Evolutionary conservation across 164 flowering plant species (phyloP), one percentile per base, ranked within the genome.

Genomic region (Annona squamosa): DNA sequence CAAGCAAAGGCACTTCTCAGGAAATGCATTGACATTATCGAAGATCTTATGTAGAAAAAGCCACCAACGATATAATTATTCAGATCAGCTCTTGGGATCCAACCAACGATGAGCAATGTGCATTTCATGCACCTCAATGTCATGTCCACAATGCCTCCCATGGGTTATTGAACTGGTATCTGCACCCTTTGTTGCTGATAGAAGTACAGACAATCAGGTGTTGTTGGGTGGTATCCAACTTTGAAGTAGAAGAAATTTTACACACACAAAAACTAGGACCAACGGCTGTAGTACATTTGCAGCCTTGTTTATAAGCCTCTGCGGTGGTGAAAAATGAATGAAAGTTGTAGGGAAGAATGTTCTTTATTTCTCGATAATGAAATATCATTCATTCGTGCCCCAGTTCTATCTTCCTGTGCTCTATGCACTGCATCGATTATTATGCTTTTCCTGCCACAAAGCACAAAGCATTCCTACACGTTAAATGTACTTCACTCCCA

Each of bases 1-100:
- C 87, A 85, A 76, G 97, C 99, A 13, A 95, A 90, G 76, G 82
- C 89, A 45, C 75, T 83, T 63, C 66, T 95, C 61, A 86, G 78
- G 72, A 86, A 81, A 73, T 91, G 90, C 45, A 70, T 88, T 10
- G 85, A 82, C 71, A 82, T 83, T 70, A 75, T 94, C 3, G 85
- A 85, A 68, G 74, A 70, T 74, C 72, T 79, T 52, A 72, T 71
- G 61, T 56, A 65, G 7, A 70, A 74, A 37, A 72, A 59, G 44
- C 48, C 45, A 19, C 62, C 63, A 74, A 72, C 69, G 46, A 42
- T 66, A n/a, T 16, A 66, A 64, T 2, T 52, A 52, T 16, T 12
- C 59, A 52, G 59, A 52, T 16, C 59, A 52, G 2, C 17, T 13
- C 9, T 9, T 9, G 59, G 59, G 59, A 52, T 52, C 59, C 59